Percentiles rank a stretch among this genome's conserved stretches.
Conservation (phyloP, 2,329 filamentous ascomycete genomes). For the Fusarium abutilonis region DNA sequence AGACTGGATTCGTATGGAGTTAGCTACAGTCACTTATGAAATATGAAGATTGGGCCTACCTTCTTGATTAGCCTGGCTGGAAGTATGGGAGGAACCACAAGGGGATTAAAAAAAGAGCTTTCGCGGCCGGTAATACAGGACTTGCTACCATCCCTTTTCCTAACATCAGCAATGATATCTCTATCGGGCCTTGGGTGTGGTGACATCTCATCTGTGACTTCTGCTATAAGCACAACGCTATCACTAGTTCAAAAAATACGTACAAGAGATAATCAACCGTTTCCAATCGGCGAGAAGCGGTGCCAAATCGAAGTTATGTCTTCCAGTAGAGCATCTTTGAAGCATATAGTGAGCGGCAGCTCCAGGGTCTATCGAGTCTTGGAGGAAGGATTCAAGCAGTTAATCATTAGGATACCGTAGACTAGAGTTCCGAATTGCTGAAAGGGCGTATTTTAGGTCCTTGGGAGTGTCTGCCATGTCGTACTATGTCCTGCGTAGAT, state of each 20-base stretch:
- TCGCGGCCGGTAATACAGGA: neutral
- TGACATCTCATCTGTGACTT: neutral
- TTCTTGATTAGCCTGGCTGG: neutral
- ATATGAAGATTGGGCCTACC: neutral
- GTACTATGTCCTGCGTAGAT: neutral
- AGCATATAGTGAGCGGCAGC: neutral
- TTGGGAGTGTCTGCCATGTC: neutral
- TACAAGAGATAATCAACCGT: neutral
- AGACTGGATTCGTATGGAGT: accelerated
- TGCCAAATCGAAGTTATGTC: neutral
- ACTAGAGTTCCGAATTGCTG: accelerated
- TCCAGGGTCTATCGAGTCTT: neutral
- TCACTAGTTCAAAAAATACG: neutral
- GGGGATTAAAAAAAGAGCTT: neutral
- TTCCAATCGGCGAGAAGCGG: neutral
- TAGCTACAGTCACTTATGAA: neutral
- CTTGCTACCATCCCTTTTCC: neutral
- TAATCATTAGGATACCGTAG: neutral
- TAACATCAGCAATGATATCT: no score
- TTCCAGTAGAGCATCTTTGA: neutral
- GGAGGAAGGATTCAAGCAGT: neutral
- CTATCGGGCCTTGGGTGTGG: no score
- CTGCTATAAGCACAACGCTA: neutral
- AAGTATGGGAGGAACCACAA: neutral
- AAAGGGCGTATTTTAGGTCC: accelerated